A percentile compares a stretch with the other conserved stretches of the same genome.
Evolutionary conservation across 148 eudicot genomes (phyloP).

Genomic region (Oxyria digyna): DNA sequence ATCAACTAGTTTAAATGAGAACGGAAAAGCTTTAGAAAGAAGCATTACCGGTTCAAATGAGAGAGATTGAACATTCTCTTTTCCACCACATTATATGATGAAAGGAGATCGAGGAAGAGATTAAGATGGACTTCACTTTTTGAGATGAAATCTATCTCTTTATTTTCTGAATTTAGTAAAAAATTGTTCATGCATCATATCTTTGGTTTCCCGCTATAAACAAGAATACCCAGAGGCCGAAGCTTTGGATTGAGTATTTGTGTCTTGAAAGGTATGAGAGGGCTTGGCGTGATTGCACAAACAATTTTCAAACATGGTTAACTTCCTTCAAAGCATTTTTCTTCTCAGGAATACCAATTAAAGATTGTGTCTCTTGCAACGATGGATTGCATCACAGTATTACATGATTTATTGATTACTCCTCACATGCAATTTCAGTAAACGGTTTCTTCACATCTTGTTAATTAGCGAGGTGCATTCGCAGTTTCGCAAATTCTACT

Average conservation of each 20-base stretch:
- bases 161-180: not conserved
- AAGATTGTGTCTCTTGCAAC: not conserved
- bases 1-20: no score
- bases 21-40: not conserved
- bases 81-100: not conserved
- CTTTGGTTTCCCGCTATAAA: conserved; percentile 1
- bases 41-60: not conserved
- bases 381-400: not conserved
- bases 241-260: conserved; percentile 1
- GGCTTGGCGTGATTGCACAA: not conserved
- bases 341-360: not conserved
- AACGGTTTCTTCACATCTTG: no score
- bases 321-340: conserved; percentile 3
- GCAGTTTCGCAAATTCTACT: no score
- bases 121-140: not conserved
- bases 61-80: not conserved
- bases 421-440: not conserved
- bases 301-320: not conserved
- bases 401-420: not conserved
- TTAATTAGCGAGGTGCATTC: no score
- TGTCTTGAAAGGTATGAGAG: not conserved
- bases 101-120: not conserved
- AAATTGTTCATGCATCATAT: not conserved
- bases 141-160: not conserved
- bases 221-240: not conserved